phyloP scores from a whole-genome alignment of 805 yeast genomes.

The Kluyveromyces starmeri region DNA sequence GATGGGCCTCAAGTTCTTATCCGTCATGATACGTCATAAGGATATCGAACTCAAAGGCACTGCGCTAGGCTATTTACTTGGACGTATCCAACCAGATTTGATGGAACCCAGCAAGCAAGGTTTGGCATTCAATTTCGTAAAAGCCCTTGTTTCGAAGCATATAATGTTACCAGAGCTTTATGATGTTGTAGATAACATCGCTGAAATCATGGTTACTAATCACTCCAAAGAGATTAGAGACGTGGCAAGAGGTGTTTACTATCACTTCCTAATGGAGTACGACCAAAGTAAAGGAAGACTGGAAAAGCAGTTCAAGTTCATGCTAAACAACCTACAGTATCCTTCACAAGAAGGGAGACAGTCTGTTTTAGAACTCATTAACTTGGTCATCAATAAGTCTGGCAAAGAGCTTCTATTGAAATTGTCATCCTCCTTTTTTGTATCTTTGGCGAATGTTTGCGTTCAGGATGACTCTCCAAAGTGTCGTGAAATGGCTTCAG shows the following conservation, averaged over 20 bases:
- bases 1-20: conserved; percentile 61
- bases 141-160: conserved; percentile 66
- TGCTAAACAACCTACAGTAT: conserved; percentile 73
- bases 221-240: conserved; percentile 77
- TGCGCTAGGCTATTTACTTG: conserved; percentile 65
- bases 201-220: conserved; percentile 82
- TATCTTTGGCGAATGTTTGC: conserved; percentile 68
- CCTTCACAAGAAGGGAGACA: conserved; percentile 81
- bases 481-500: conserved; percentile 77
- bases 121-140: conserved; percentile 74
- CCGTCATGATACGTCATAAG: conserved; percentile 63
- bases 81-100: conserved; percentile 72
- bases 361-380: conserved; percentile 82
- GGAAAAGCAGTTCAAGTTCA: conserved; percentile 71
- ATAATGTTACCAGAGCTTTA: conserved; percentile 80
- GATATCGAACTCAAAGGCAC: conserved; percentile 58
- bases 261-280: conserved; percentile 82
- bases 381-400: conserved; percentile 58
- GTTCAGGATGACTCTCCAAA: conserved; percentile 68
- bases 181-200: conserved; percentile 73
- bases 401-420: conserved; percentile 49
- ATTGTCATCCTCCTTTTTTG: conserved; percentile 68
- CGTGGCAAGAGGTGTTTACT: conserved; percentile 73
- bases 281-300: conserved; percentile 86
- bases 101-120: conserved; percentile 87